Evolutionary conservation across 2,329 filamentous ascomycete genomes (phyloP).

Genomic region (Teratosphaeria epicoccoides): DNA sequence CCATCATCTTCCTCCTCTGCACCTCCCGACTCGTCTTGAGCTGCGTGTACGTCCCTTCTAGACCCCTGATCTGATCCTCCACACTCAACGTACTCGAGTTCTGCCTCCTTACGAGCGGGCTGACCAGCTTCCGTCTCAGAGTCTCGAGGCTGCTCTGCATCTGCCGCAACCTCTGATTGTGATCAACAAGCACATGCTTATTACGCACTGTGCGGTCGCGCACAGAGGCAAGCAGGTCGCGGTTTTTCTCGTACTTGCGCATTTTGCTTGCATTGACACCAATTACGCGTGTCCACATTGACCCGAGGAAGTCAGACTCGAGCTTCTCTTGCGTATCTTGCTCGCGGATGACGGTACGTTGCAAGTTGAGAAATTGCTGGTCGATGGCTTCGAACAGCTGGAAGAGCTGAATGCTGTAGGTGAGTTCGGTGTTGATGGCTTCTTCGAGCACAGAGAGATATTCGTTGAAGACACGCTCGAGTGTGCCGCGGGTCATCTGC

Average conservation of each 20-base stretch:
- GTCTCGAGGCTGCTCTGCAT: conserved; percentile 80
- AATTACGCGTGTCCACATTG: conserved; percentile 76
- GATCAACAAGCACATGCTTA: conserved; percentile 75
- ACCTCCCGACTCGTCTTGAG: conserved; percentile 62
- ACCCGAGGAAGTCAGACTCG: conserved; percentile 70
- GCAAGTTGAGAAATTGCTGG: conserved; percentile 78
- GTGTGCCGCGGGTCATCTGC: conserved; percentile 67
- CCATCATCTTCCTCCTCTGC: conserved; percentile 42
- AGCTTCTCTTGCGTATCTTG: conserved; percentile 67
- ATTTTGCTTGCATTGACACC: conserved; percentile 63
- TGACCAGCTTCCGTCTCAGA: conserved; percentile 72
- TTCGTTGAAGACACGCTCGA: conserved; percentile 80
- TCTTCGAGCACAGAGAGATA: conserved; percentile 83
- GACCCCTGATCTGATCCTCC: conserved; percentile 73
- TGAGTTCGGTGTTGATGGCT: conserved; percentile 73
- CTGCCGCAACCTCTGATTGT: conserved; percentile 72
- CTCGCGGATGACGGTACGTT: conserved; percentile 75
- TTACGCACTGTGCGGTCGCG: conserved; percentile 75
- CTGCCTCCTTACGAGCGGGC: conserved; percentile 64
- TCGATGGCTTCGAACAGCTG: conserved; percentile 87
- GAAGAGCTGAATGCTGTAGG: conserved; percentile 70
- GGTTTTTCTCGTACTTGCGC: conserved; percentile 89
- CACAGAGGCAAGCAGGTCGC: conserved; percentile 64
- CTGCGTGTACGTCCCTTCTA: conserved; percentile 70
- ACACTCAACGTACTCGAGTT: conserved; percentile 60